Base-by-base conservation (phyloP, 2,329 filamentous ascomycete genomes). In the Epichloe festucae region DNA sequence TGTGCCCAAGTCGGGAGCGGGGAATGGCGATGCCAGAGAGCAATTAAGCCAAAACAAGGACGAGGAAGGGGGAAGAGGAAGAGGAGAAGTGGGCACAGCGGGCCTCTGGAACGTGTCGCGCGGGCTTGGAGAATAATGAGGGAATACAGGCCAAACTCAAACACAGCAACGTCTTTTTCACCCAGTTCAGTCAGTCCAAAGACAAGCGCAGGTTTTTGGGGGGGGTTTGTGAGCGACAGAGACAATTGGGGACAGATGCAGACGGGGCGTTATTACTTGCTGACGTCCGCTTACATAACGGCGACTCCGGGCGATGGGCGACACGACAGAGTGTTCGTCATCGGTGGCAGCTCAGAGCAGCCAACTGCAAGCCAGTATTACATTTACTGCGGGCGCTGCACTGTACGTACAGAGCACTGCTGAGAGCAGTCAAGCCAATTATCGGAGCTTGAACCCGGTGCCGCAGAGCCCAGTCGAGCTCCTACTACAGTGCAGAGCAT, bases 201-300 rank as follows among this genome's bases (percentile, higher is more conserved):
- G 43, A 34, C 43, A 35, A 45, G 43, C 43, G 27, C 27, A 7
- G 23, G 38, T 39, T 23, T 27, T 40, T 19, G 45, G n/a, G 40
- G 23, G 6, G 23, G 6, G 23, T 6, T 10, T 23, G 21, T 36
- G 41, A 39, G 15, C 31, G 36, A 35, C n/a, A 31, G 27, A 41
- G 23, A 42, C 6, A 42, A 14, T 51, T 44, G 40, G 50, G 44
- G 45, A 44, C 49, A 17, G 21, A 36, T 39, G 44, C 34, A 38
- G 41, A 43, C 36, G 31, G 49, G 35, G 35, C 27, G 27, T 31
- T 31, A 10, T 31, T 31, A 10, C 27, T 31, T 31, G 27, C 10
- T 4, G 27, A 31, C 8, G 8, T 38, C 34, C 19, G 54, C 54
- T 55, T 55, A 55, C 54, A 52, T 55, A 55, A 55, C 44, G 45